These are phyloP conservation scores for Penicillium bialowiezense DNA, from an alignment of 495 filamentous ascomycete species.

Conservation along the genomic window DNA sequence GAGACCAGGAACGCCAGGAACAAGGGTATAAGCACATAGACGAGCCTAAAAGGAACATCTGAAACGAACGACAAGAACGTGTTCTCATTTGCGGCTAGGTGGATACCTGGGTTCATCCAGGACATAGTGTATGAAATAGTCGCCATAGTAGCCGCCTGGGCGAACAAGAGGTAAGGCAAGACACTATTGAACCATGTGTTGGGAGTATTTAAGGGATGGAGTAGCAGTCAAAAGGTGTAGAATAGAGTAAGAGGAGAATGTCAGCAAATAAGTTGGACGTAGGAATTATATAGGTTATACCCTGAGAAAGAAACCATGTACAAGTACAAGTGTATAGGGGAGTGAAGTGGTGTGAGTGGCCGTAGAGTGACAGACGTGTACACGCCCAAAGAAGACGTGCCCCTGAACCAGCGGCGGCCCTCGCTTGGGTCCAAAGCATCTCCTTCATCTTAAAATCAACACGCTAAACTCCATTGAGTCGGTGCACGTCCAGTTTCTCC, in stretches of 20 bases:
- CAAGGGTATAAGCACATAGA: too few species aligned
- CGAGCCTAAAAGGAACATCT: constrained; percentile 4
- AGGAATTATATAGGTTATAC: too few species aligned
- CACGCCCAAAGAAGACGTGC: too few species aligned
- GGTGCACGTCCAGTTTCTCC: constrained; percentile 4
- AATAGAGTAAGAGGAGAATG: not conserved
- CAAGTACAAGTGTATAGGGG: too few species aligned
- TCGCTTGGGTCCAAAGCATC: not conserved
- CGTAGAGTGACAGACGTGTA: too few species aligned
- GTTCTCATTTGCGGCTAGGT: not conserved
- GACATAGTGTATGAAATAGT: constrained; percentile 3
- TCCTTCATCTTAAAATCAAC: not conserved
- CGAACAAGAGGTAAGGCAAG: not conserved
- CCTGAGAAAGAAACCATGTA: too few species aligned
- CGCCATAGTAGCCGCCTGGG: not conserved
- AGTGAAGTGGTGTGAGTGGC: too few species aligned
- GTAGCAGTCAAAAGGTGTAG: not conserved
- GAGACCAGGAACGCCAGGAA: too few species aligned
- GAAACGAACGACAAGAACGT: constrained; percentile 13
- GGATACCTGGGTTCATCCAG: not conserved
- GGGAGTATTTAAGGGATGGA: not conserved
- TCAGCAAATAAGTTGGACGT: not conserved
- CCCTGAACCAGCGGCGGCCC: not conserved
- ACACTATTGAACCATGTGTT: constrained; percentile 8
- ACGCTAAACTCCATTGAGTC: not conserved